These are phyloP conservation scores for Herpetomonas muscarum DNA, from an alignment of 208 protist species.

Conservation along the genomic window DNA sequence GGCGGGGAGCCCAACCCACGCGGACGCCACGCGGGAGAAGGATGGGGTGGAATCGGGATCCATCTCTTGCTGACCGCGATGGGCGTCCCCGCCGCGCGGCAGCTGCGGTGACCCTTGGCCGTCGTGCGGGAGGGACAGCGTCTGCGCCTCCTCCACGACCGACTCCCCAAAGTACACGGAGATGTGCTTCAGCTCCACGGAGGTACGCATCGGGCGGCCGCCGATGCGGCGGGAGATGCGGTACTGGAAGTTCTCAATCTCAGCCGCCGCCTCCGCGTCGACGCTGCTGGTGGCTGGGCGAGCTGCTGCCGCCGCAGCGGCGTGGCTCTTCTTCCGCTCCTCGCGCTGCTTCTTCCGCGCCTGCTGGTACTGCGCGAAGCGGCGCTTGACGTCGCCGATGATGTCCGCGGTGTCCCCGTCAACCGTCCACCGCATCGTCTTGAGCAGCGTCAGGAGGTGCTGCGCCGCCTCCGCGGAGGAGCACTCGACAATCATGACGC, in stretches of 20 bases:
- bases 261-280: background rate
- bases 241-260: constrained; percentile 19
- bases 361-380: constrained; percentile 12
- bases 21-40: constrained; percentile 55
- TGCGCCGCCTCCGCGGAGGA: constrained; percentile 25
- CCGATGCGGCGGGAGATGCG: constrained; percentile 54
- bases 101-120: background rate
- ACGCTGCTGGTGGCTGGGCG: background rate
- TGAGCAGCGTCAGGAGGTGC: constrained; percentile 41
- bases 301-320: background rate
- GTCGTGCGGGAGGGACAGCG: constrained; percentile 8
- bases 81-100: too few relatives aligned
- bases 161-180: constrained; percentile 28
- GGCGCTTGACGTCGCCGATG: constrained; percentile 38
- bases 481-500: constrained; percentile 61
- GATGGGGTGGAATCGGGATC: constrained; percentile 1
- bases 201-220: constrained; percentile 54
- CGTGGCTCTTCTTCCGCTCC: background rate
- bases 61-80: background rate
- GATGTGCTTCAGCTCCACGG: constrained; percentile 55
- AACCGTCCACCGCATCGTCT: constrained; percentile 36
- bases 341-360: background rate
- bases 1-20: constrained; percentile 46
- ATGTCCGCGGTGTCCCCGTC: constrained; percentile 21
- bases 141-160: constrained; percentile 16